phyloP scores from a whole-genome alignment of 441 rosid genomes.

The Populus tomentosa region DNA sequence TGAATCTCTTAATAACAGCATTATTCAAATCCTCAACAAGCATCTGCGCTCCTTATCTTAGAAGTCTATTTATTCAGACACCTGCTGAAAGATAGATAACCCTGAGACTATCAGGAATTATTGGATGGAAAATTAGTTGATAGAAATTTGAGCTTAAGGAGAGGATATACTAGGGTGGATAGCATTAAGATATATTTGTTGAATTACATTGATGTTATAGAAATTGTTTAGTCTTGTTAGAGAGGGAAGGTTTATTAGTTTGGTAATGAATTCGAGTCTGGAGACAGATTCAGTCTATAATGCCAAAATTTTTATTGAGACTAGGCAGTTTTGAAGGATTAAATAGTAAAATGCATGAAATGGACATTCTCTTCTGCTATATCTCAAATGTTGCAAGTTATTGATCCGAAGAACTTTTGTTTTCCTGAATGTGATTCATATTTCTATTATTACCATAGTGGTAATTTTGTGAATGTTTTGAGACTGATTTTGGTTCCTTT shows the following conservation, averaged over 20 bases:
- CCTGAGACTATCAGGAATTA: neutral
- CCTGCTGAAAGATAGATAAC: neutral
- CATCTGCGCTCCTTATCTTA: neutral
- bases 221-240: neutral
- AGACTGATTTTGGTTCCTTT: neutral
- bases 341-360: neutral
- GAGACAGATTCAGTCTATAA: neutral
- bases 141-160: neutral
- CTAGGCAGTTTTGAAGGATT: neutral
- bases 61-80: neutral
- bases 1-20: too few species aligned
- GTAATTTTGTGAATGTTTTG: neutral
- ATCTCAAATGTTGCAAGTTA: neutral
- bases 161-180: neutral
- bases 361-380: constrained; percentile 1
- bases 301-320: neutral
- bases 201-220: neutral
- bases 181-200: neutral
- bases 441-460: neutral
- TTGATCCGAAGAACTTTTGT: neutral
- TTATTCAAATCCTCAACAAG: neutral
- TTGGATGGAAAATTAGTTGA: neutral
- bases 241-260: neutral
- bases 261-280: neutral
- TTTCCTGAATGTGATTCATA: neutral